phyloP scores from a whole-genome alignment of 169 alveolate species.

The Eimeria sp. region DNA sequence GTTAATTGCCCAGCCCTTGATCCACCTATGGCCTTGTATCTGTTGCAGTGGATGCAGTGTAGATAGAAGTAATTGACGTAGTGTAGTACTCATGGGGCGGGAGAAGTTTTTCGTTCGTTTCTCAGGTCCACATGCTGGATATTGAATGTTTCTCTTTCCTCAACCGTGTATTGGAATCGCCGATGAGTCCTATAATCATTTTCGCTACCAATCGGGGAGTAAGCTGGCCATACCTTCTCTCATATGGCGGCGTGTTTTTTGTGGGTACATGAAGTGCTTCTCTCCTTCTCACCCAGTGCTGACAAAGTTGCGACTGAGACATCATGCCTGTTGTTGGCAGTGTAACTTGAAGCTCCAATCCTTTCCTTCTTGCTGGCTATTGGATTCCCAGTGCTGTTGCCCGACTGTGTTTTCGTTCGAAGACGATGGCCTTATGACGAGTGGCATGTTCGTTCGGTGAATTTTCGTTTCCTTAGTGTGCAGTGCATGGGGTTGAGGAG shows the following conservation, averaged over 20 bases:
- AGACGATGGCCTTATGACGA: background rate
- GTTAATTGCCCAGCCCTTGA: background rate
- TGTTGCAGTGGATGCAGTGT: background rate
- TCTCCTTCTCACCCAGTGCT: background rate
- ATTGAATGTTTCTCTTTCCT: slow-evolving; percentile 99
- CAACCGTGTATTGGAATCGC: slow-evolving; percentile 99
- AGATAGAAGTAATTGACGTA: background rate
- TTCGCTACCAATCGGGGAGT: slow-evolving; percentile 99
- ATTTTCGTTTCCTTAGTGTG: background rate
- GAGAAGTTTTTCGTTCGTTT: background rate
- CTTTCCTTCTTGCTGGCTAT: background rate
- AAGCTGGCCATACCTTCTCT: background rate
- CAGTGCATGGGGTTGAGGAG: background rate
- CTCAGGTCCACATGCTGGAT: slow-evolving; percentile 98
- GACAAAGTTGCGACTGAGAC: background rate
- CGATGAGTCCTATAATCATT: slow-evolving; percentile 99
- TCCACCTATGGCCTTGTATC: background rate
- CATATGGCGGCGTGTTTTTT: background rate
- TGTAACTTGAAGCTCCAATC: no score
- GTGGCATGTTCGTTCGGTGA: no score
- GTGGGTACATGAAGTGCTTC: background rate
- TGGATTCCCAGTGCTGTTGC: background rate
- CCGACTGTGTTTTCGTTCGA: background rate
- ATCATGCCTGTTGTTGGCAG: background rate
- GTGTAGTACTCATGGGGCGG: no score